Evolutionary conservation across 2,329 filamentous ascomycete genomes (phyloP), one percentile per base, ranked within the genome.

Genomic region (Drechslerella dactyloides): DNA sequence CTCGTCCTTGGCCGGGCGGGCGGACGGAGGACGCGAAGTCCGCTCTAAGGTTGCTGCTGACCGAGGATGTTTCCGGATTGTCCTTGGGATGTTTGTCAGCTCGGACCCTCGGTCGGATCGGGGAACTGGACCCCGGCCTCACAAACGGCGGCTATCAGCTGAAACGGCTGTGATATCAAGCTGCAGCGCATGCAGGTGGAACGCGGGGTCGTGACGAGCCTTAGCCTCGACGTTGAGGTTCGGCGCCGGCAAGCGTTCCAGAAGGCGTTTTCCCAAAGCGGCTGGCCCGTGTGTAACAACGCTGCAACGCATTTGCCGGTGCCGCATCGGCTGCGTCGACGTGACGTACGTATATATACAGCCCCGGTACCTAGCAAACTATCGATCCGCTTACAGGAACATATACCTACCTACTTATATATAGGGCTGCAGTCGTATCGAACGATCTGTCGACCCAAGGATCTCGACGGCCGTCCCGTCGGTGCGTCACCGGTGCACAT

Each of bases 261-360:
- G 33, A 63, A 33, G 27, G 3, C 27, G 27, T 63, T 63, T n/a
- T 55, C 51, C 51, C n/a, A 24, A 63, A 55, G 33, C 4, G 50
- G 59, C 21, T 24, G 11, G 27, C 19, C 4, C 10, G 15, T 55
- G 51, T 56, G 59, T 50, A 63, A 63, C 59, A 30, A 63, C 59
- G 40, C 37, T 30, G 40, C 59, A 63, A 63, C 59, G 27, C 59
- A 62, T 33, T 27, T 8, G 13, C 40, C 15, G 17, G 11, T 35
- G 2, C 52, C 24, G 10, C 35, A 57, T 23, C 33, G n/a, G 24
- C 54, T 24, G 51, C 54, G 21, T 11, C n/a, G 2, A 42, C 37
- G 4, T 42, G 13, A 13, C 17, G 5, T 15, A 48, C 44, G 44
- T 48, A 48, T 48, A 15, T 15, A 48, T 48, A 48, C 44, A 19